These are phyloP conservation scores for Daedaleopsis nitida DNA, from an alignment of 768 basidiomycete genomes.

Conservation along the genomic window DNA sequence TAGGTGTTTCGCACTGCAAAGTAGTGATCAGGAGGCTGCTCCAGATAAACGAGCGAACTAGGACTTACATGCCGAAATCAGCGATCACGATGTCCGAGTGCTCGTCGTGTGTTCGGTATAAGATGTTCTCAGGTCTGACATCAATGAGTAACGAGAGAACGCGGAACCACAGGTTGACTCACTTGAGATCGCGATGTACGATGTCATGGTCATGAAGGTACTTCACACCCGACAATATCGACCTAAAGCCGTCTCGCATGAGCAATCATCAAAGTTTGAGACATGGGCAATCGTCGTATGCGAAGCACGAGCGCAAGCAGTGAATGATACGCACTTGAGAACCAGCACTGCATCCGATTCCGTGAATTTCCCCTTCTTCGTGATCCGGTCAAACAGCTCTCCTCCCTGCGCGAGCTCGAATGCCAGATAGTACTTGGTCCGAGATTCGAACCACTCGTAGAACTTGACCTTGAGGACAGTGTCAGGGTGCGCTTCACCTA, in stretches of 20 bases:
- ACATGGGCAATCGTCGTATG: not conserved
- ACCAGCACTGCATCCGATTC: conserved; percentile 87
- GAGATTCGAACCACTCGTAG: conserved; percentile 94
- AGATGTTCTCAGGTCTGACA: conserved; percentile 89
- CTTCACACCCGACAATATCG: conserved; percentile 79
- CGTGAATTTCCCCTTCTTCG: conserved; percentile 86
- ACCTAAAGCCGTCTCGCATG: conserved; percentile 43
- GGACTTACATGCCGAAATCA: conserved; percentile 88
- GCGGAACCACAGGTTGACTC: conserved; percentile 19
- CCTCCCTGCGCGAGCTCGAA: conserved; percentile 95
- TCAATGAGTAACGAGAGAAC: not conserved
- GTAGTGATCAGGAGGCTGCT: not conserved
- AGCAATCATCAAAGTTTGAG: not conserved
- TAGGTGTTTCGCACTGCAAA: conserved; percentile 75
- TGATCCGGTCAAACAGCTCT: conserved; percentile 90
- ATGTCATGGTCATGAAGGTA: conserved; percentile 93
- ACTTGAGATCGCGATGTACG: conserved; percentile 97
- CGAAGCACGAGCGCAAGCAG: not conserved
- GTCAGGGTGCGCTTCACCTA: not conserved
- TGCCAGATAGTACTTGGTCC: conserved; percentile 92
- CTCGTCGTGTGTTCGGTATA: conserved; percentile 77
- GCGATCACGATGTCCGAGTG: conserved; percentile 92
- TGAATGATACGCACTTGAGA: conserved; percentile 52
- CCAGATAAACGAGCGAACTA: not conserved
- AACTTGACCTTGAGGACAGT: conserved; percentile 78